Evolutionary conservation across 768 basidiomycete species (phyloP), one percentile per base, ranked within the genome.

Genomic region (Calocera cornea): DNA sequence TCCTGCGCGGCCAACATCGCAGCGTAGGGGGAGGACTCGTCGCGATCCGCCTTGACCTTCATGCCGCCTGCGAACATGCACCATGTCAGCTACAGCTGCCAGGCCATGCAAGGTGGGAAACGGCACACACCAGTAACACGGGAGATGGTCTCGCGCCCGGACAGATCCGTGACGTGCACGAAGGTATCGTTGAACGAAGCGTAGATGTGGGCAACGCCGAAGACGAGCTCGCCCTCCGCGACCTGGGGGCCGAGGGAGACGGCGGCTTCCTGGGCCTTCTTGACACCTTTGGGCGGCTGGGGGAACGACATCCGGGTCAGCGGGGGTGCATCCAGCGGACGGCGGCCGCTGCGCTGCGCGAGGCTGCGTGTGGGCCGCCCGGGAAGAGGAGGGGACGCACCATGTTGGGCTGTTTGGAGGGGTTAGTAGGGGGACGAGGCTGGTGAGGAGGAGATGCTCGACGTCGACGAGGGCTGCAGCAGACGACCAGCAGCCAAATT

Each of bases 1-100:
- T 98, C 95, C 82, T 98, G 95, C 47, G 95, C 94, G 66, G 95
- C 95, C 78, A 98, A 83, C 95, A 97, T 95, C 77, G 95, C 93
- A 65, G 94, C 92, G 76, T 97, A 92, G 19, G 91, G 92, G 27
- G 95, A 97, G 44, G 94, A 97, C 81, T 99, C 97, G 81, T 99
- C 97, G 80, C 97, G 90, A 80, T 99, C 97, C 14, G 95, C 97
- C 83, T 98, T 99, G 81, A 99, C 97, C 83, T 98, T 98, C 97
- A 98, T 98, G 69, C 97, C 97, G 78, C 92, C 92, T 90, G 66
- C 2, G 34, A 19, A 34, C 34, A 36, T 66, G 40, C 12, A 49
- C 11, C 31, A 27, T 12, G 65, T 16, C 27, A 40, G 27, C 67
- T 33, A n/a, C 22, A 11, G 36, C 12, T 3, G 29, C 22, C 3